Base-by-base conservation (phyloP, 768 basidiomycete species). In the Kwoniella pini region DNA sequence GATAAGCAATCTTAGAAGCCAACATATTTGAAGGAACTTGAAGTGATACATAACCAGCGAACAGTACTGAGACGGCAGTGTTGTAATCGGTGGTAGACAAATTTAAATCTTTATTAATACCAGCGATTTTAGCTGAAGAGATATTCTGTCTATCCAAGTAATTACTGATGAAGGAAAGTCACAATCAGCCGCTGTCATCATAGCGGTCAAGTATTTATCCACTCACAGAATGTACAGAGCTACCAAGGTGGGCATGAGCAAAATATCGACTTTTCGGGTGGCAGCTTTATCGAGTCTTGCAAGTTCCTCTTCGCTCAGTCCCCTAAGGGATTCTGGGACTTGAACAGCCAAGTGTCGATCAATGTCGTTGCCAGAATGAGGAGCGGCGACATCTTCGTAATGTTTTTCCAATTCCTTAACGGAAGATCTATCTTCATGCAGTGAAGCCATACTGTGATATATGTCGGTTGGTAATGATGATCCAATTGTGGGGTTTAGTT, bases 1-100 rank as follows among this genome's bases (percentile, higher is more conserved):
- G 75, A 15, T 60, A 60, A 31, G 51, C 56, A 62, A 74, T 70
- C 55, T 74, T 74, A 26, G 66, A 56, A 11, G 64, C 61, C 28
- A 78, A 27, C 65, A 78, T 74, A 63, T 78, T 76, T 24, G 70
- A 74, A 9, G 73, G 75, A 13, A 74, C 57, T 43, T 75, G 74
- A 21, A 75, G 65, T 4, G 68, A 46, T 46, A 74, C 67, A 54
- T 78, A 78, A 44, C 75, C 74, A 33, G 68, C 72, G 53, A 75
- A 77, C 12, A 78, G 62, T 31, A 78, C 58, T 3, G 74, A 67
- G 3, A 78, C 68, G 19, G 43, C 44, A 13, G 60, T 56, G 24
- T 64, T 54, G 54, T 70, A 71, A 22, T 74, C 56, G 15, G 51
- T 49, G 3, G 58, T 59, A 5, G 65, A 61, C 38, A 74, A 27